A percentile compares a stretch with the other conserved stretches of the same genome.
Conservation (phyloP, 345 rosid species). For the Acer negundo region DNA sequence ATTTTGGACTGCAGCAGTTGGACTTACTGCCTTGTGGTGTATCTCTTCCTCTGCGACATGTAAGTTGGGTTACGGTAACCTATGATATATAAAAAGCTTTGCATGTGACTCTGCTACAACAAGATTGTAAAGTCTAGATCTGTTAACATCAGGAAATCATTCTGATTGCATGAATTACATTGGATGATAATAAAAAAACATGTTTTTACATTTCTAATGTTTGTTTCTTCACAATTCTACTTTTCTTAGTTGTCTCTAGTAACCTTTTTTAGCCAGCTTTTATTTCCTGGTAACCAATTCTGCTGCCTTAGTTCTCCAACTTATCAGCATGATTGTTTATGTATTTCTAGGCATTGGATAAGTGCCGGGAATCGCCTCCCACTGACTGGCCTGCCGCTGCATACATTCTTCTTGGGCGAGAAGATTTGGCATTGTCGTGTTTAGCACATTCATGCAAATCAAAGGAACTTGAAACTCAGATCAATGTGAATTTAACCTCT, state of each 20-base stretch:
- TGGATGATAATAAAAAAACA: neutral
- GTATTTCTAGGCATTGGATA: constrained; percentile 72
- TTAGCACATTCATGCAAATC: constrained; percentile 50
- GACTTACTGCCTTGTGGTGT: constrained; percentile 86
- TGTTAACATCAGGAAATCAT: neutral
- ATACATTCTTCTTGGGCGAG: constrained; percentile 91
- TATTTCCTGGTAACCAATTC: neutral
- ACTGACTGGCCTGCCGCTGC: constrained; percentile 95
- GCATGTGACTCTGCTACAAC: neutral
- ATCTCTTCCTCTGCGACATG: constrained; percentile 95
- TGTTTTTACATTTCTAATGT: constrained; percentile 16
- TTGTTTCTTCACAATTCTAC: constrained; percentile 2
- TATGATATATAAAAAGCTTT: constrained; percentile 4
- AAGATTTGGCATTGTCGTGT: constrained; percentile 79
- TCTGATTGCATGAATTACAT: neutral
- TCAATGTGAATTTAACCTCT: constrained; percentile 60
- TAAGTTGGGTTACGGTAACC: constrained; percentile 44
- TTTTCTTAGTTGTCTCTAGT: neutral
- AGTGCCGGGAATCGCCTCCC: constrained; percentile 93
- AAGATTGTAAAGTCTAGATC: neutral
- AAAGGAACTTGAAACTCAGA: constrained; percentile 58
- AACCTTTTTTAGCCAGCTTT: neutral
- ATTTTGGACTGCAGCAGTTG: constrained; percentile 85
- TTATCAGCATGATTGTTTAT: constrained; percentile 24
- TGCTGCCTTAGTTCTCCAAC: constrained; percentile 6